These are phyloP conservation scores for Phialophora tarda DNA, from an alignment of 2,329 filamentous ascomycete genomes.

Conservation along the genomic window DNA sequence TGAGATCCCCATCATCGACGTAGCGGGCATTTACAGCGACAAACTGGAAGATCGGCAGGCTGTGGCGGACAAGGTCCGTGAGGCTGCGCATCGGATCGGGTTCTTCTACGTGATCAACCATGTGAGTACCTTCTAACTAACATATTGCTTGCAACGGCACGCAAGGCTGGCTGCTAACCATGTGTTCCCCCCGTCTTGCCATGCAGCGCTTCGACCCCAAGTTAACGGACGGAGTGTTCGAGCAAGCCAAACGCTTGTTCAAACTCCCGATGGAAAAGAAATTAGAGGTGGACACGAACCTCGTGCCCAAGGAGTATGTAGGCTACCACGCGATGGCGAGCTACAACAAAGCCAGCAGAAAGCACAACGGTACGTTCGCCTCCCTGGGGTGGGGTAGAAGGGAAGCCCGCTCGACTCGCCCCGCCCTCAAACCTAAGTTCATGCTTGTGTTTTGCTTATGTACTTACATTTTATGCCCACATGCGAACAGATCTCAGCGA, in stretches of 20 bases:
- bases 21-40: slow-evolving; percentile 49
- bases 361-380: slow-evolving; percentile 22
- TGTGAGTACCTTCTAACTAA: slow-evolving; percentile 19
- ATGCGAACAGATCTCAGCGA: slow-evolving; percentile 26
- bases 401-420: neutral
- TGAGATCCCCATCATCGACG: slow-evolving; percentile 53
- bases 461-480: neutral
- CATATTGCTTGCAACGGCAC: too few species aligned
- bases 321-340: slow-evolving; percentile 28
- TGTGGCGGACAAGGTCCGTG: slow-evolving; percentile 50
- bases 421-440: neutral
- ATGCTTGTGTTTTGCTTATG: neutral
- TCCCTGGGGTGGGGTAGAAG: neutral
- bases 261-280: slow-evolving; percentile 53
- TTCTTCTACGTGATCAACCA: slow-evolving; percentile 49
- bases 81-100: slow-evolving; percentile 47
- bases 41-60: slow-evolving; percentile 45
- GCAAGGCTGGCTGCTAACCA: slow-evolving; percentile 34
- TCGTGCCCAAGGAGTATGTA: slow-evolving; percentile 28
- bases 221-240: slow-evolving; percentile 43
- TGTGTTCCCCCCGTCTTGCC: slow-evolving; percentile 41
- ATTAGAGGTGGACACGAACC: slow-evolving; percentile 52
- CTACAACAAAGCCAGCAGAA: slow-evolving; percentile 29
- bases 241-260: slow-evolving; percentile 53
- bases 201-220: slow-evolving; percentile 30